phyloP scores from a whole-genome alignment of 805 yeast genomes.

The Metschnikowia cerradonensis region DNA sequence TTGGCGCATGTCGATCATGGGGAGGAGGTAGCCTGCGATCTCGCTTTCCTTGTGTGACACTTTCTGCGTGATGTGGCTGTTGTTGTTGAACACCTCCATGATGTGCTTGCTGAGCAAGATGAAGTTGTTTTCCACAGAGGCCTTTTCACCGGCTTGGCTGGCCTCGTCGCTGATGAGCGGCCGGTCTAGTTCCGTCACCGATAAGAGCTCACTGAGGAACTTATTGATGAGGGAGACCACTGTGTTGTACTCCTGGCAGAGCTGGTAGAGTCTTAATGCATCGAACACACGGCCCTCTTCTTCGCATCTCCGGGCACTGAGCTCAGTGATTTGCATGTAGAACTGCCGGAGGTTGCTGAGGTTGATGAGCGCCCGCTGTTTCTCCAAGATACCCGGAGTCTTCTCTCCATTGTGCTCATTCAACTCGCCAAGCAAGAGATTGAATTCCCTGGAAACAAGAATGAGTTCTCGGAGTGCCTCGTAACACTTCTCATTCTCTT shows the following conservation, averaged over 20 bases:
- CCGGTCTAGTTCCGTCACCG: slow-evolving; percentile 64
- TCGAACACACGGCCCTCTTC: slow-evolving; percentile 89
- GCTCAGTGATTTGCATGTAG: slow-evolving; percentile 69
- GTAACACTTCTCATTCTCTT: slow-evolving; percentile 58
- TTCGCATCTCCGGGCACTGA: slow-evolving; percentile 81
- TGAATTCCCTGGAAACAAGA: slow-evolving; percentile 80
- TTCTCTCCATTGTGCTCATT: slow-evolving; percentile 65
- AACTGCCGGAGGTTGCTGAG: slow-evolving; percentile 57
- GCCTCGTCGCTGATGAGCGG: slow-evolving; percentile 43
- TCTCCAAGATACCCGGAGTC: slow-evolving; percentile 79
- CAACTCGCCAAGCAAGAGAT: slow-evolving; percentile 77
- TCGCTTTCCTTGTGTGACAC: slow-evolving; percentile 55
- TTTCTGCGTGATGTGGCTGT: slow-evolving; percentile 55
- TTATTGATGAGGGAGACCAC: slow-evolving; percentile 73
- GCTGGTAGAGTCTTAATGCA: slow-evolving; percentile 78
- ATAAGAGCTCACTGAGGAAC: slow-evolving; percentile 71
- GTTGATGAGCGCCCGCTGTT: slow-evolving; percentile 61
- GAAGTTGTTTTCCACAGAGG: slow-evolving; percentile 45
- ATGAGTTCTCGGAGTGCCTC: slow-evolving; percentile 81
- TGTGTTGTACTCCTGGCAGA: slow-evolving; percentile 81
- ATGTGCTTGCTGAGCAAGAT: slow-evolving; percentile 44
- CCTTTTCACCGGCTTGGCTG: slow-evolving; percentile 33
- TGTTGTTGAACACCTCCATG: slow-evolving; percentile 47
- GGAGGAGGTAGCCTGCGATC: slow-evolving; percentile 61
- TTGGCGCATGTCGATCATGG: slow-evolving; percentile 65